phyloP scores from a whole-genome alignment of 2,329 filamentous ascomycete species.

The Cladosporium cucumerinum region DNA sequence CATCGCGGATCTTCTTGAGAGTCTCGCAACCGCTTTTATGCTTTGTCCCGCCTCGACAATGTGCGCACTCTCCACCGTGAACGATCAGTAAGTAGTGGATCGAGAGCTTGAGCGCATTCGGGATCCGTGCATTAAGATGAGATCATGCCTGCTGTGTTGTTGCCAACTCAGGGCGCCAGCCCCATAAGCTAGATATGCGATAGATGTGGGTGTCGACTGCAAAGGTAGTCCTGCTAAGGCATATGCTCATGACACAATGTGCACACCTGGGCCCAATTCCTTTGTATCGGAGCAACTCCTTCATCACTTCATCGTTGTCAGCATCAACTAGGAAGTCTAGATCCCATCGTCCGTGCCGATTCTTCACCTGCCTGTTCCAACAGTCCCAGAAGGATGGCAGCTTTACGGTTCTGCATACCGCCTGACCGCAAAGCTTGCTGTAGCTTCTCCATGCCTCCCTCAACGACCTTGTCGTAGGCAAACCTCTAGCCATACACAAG shows the following conservation, averaged over 20 bases:
- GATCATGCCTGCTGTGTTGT: conserved; percentile 7
- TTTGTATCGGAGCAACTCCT: conserved; percentile 49
- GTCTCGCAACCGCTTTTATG: neutral
- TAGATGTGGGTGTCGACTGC: conserved; percentile 17
- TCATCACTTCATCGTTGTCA: conserved; percentile 48
- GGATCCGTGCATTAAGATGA: conserved; percentile 12
- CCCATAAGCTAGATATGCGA: conserved; percentile 17
- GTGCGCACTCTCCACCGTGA: conserved; percentile 13
- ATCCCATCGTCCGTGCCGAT: conserved; percentile 15
- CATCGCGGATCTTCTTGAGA: neutral
- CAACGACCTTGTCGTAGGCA: conserved; percentile 1
- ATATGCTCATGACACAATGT: conserved; percentile 11
- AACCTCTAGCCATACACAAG: conserved; percentile 10
- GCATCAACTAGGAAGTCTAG: conserved; percentile 50
- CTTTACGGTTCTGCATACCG: conserved; percentile 11
- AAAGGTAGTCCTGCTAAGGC: conserved; percentile 4
- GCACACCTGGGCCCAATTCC: conserved; percentile 57
- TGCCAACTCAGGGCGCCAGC: conserved; percentile 8
- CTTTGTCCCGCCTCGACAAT: conserved; percentile 11
- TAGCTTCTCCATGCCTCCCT: conserved; percentile 2
- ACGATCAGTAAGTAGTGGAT: conserved; percentile 16
- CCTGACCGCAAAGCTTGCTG: conserved; percentile 3
- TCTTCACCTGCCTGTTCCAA: conserved; percentile 9
- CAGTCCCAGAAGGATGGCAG: conserved; percentile 3
- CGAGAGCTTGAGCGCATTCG: conserved; percentile 9